phyloP scores from a whole-genome alignment of 768 basidiomycete genomes.

The Symmetrospora coprosmae region DNA sequence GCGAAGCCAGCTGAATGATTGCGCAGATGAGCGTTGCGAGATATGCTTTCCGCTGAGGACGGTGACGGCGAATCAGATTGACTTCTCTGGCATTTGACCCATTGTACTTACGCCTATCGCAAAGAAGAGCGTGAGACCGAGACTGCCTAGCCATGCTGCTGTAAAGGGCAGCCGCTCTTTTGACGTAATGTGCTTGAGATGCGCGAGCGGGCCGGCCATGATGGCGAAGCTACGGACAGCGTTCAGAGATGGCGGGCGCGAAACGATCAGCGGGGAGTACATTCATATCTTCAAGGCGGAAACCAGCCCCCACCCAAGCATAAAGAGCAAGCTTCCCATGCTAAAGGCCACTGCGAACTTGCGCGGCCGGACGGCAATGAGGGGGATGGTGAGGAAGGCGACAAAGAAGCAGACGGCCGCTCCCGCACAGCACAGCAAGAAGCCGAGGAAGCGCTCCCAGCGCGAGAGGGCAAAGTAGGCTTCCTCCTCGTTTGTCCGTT shows the following conservation, averaged over 20 bases:
- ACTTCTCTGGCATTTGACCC: neutral
- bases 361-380: constrained; percentile 58
- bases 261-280: constrained; percentile 43
- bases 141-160: constrained; percentile 61
- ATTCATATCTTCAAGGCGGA: neutral
- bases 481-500: constrained; percentile 82
- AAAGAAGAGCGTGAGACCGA: constrained; percentile 80
- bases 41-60: constrained; percentile 60
- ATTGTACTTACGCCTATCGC: constrained; percentile 58
- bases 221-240: constrained; percentile 44
- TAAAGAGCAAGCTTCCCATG: constrained; percentile 49
- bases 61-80: neutral
- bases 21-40: constrained; percentile 72
- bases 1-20: constrained; percentile 65
- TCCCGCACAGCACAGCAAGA: constrained; percentile 73
- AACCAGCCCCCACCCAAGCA: constrained; percentile 62
- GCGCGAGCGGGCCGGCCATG: constrained; percentile 64
- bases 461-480: constrained; percentile 81
- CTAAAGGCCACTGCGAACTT: constrained; percentile 66
- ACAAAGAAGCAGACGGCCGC: constrained; percentile 88
- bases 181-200: constrained; percentile 58
- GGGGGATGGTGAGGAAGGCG: constrained; percentile 66
- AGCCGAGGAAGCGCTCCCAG: constrained; percentile 89
- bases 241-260: no score
- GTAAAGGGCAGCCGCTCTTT: constrained; percentile 41